A percentile compares a stretch with the other conserved stretches of the same genome.
phyloP scores from a whole-genome alignment of 352 stramenopile genomes.

The Phytophthora cactorum region DNA sequence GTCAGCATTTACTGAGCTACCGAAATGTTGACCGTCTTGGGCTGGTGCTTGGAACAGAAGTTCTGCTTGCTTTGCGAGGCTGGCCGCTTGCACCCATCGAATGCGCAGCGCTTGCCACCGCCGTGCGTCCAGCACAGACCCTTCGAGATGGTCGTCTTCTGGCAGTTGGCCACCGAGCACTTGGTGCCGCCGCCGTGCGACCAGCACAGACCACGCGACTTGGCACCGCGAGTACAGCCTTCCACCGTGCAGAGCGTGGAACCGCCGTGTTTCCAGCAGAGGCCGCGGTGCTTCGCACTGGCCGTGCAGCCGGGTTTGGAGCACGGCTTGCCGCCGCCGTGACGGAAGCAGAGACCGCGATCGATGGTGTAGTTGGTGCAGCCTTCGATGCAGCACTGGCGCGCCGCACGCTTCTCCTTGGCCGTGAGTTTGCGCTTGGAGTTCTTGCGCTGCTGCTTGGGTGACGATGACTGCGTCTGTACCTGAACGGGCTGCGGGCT shows the following conservation, averaged over 20 bases:
- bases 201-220: conserved; percentile 54
- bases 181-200: conserved; percentile 72
- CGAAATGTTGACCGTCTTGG: conserved; percentile 12
- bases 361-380: conserved; percentile 63
- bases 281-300: too few species aligned
- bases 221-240: too few species aligned
- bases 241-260: too few species aligned
- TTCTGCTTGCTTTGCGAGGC: too few species aligned
- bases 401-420: conserved; percentile 38
- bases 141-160: conserved; percentile 46
- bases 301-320: conserved; percentile 48
- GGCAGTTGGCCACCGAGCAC: conserved; percentile 47
- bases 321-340: conserved; percentile 58
- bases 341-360: conserved; percentile 51
- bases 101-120: too few species aligned
- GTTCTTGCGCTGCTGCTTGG: conserved; percentile 18
- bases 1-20: background rate
- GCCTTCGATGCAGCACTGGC: conserved; percentile 53
- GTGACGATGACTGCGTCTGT: background rate
- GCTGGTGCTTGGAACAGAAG: conserved; percentile 28
- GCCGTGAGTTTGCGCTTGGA: conserved; percentile 11
- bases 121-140: too few species aligned
- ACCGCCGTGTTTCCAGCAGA: too few species aligned
- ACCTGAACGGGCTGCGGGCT: background rate
- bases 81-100: too few species aligned